Percentiles rank a stretch among this genome's conserved stretches.
Evolutionary conservation across 108 stramenopile genomes (phyloP).

Genomic region (Bacterosira constricta): DNA sequence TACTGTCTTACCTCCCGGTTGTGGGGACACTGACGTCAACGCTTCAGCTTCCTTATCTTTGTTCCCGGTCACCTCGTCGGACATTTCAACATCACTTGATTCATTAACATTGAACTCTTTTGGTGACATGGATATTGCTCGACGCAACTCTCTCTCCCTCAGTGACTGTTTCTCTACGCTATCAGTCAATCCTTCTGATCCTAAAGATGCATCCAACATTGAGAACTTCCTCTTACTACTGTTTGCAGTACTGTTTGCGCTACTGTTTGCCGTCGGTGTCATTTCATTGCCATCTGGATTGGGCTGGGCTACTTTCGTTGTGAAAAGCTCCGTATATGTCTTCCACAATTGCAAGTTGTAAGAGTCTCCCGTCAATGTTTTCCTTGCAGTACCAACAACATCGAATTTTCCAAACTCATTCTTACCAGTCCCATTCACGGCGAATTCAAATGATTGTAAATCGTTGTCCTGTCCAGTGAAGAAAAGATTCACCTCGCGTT

Average conservation of each 20-base stretch:
- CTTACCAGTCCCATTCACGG: slow-evolving; percentile 12
- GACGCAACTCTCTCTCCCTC: background rate
- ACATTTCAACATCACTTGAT: background rate
- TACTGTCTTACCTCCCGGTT: too few relatives aligned
- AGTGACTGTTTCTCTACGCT: background rate
- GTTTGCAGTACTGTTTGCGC: too few relatives aligned
- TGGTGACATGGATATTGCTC: background rate
- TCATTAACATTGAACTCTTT: background rate
- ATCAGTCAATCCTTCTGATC: background rate
- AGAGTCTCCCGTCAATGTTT: background rate
- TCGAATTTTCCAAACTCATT: slow-evolving; percentile 22
- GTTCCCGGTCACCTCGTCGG: background rate
- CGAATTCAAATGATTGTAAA: background rate
- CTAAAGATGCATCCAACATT: background rate
- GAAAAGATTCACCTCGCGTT: slow-evolving; percentile 2
- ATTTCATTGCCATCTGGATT: background rate
- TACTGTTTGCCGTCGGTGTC: background rate
- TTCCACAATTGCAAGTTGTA: background rate
- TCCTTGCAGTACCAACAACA: slow-evolving; percentile 5
- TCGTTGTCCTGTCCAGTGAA: background rate
- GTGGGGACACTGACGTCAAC: background rate
- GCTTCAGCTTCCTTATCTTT: background rate
- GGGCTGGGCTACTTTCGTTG: background rate
- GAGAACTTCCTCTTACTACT: background rate
- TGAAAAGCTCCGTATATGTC: background rate